Base-by-base conservation (phyloP, 1,284 basidiomycete species). In the Mixia osmundae region DNA sequence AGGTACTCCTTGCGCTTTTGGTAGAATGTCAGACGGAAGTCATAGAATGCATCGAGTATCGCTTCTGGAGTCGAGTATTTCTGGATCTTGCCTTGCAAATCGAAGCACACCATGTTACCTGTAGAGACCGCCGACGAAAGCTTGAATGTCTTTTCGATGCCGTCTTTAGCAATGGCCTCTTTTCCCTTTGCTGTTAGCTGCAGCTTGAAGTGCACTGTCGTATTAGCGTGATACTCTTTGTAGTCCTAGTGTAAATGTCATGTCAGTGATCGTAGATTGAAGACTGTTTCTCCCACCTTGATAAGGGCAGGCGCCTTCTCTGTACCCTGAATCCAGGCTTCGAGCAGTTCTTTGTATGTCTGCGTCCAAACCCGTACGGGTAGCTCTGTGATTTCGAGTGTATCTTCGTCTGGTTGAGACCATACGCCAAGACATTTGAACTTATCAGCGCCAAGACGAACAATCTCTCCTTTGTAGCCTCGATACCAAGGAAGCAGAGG, bases 21-120 rank as follows among this genome's bases (percentile, higher is more conserved):
- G 53, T 94, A 99, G 58, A 70, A 87, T 37, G 77, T 72, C 42
- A 97, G 60, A 15, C 91, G 72, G 44, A 76, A 62, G 29, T 80
- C 76, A 56, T 80, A 99, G 55, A 94, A 99, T 35, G 94, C 89
- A 43, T 80, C 72, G 35, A 97, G 57, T 41, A 99, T 83, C 51
- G 87, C 77, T 53, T 95, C 89, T 0, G 91, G 72, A 2, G 73
- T 68, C 15, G 68, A 60, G 57, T 95, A 97, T 60, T 76, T 91
- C 61, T 76, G 83, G 61, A 99, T 94, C 63, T 91, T 94, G 50
- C 82, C 76, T 21, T 89, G 75, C 45, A 80, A 69, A 57, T 95
- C 87, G 57, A 99, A 99, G 57, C 82, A 83, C 7, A 97, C 94
- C 91, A 99, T 95, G 62, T 99, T 99, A 54, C 68, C 68, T 7